Evolutionary conservation across 371 early-diverging fungal species (phyloP), one percentile per base, ranked within the genome.

Genomic region (Haplosporangium sp.): DNA sequence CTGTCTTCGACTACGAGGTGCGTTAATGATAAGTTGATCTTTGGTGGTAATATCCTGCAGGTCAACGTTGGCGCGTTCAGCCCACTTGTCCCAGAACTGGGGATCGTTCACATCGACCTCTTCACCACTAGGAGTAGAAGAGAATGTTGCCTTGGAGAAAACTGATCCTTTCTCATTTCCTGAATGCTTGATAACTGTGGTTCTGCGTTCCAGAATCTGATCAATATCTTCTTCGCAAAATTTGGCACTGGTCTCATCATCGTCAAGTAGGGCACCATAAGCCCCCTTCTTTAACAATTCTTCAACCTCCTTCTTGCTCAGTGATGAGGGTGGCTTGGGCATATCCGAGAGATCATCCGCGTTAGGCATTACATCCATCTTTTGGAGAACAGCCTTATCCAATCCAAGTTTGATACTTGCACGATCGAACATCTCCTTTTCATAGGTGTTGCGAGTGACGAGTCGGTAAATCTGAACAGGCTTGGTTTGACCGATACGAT

Each of bases 211-310:
- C 17, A 99, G 84, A 77, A 99, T 99, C 67, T 94, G 93, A 77
- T 98, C 99, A 86, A 98, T 98, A 76, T 98, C 97, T 86, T 98
- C 99, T 69, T 95, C 96, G 82, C 96, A 97, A 77, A 98, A 98
- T 72, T 93, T 84, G 56, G 90, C 86, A 74, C 90, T 86, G 3
- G 86, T 83, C 61, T 92, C 96, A 68, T 95, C 95, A 58, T 95
- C 95, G 70, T 96, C 96, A 86, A 96, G 83, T 61, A 96, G 86
- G 0, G 96, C 96, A 47, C 93, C 96, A 83, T 96, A 95, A 4
- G 98, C 96, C 38, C 96, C 96, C 88, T 96, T 94, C 83, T 96
- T 96, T 48, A 96, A 74, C 44, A 96, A 79, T 63, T 93, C 92
- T 83, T 98, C 97, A 38, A 97, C 93, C 66, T 95, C 96, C 82